Conservation (phyloP, 495 filamentous ascomycete genomes). For the Pseudoneurospora amorphoporcata region DNA sequence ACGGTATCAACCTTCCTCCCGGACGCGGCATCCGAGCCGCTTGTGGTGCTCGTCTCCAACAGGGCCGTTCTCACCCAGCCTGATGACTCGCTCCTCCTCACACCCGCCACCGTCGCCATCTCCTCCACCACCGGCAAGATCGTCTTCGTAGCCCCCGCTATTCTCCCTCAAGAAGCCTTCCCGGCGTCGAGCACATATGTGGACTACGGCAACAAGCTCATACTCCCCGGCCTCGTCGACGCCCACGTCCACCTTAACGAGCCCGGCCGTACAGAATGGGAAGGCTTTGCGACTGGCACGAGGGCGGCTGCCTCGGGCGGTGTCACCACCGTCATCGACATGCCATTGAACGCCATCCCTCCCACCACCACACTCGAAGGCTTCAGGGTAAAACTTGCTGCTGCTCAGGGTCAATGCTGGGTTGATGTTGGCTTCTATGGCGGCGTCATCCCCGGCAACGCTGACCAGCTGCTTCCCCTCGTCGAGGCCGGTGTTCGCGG, state of each 20-base stretch:
- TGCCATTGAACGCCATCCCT: constrained; percentile 96
- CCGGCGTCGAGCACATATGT: constrained; percentile 60
- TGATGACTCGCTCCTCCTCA: constrained; percentile 39
- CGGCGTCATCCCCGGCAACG: constrained; percentile 87
- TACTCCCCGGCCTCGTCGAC: constrained; percentile 90
- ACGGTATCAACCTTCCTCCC: constrained; percentile 8
- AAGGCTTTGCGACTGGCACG: constrained; percentile 91
- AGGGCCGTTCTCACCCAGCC: constrained; percentile 70
- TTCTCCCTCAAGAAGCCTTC: constrained; percentile 65
- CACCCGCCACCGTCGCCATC: constrained; percentile 63
- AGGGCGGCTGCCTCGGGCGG: constrained; percentile 90
- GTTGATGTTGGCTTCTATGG: constrained; percentile 98
- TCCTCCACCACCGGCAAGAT: constrained; percentile 78
- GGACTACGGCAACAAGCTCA: constrained; percentile 76
- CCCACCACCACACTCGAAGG: constrained; percentile 84
- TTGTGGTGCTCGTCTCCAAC: constrained; percentile 67
- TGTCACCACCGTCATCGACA: constrained; percentile 96
- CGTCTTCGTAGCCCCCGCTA: constrained; percentile 58
- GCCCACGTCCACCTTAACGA: constrained; percentile 98
- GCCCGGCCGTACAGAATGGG: constrained; percentile 96
- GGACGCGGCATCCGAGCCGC: constrained; percentile 10
- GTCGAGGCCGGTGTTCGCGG: constrained; percentile 80
- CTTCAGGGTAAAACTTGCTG: constrained; percentile 73
- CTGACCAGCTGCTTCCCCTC: constrained; percentile 64
- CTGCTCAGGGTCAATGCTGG: constrained; percentile 88